These are phyloP conservation scores for Cercis canadensis DNA, from an alignment of 306 rosid genomes.

Conservation along the genomic window DNA sequence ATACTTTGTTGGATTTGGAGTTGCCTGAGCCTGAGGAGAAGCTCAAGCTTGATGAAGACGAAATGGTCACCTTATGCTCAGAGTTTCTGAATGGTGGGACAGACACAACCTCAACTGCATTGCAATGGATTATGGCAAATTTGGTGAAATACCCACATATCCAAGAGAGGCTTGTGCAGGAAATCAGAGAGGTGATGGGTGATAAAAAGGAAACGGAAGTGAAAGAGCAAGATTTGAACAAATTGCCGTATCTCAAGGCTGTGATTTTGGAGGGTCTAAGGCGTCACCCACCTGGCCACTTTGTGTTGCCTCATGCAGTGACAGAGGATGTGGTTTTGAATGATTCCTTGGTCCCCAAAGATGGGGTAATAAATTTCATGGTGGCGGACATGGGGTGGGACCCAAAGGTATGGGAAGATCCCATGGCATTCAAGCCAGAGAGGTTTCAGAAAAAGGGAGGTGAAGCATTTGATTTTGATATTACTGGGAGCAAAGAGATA, in stretches of 20 bases:
- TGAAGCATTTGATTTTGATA: slow-evolving; percentile 36
- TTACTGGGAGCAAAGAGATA: slow-evolving; percentile 42
- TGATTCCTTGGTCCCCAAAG: slow-evolving; percentile 32
- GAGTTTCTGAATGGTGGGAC: slow-evolving; percentile 49
- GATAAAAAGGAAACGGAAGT: slow-evolving; percentile 19
- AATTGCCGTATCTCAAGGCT: slow-evolving; percentile 35
- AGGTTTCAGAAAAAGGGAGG: no score
- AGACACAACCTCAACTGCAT: slow-evolving; percentile 42
- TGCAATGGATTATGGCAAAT: slow-evolving; percentile 62
- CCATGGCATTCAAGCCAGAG: slow-evolving; percentile 46
- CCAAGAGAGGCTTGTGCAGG: slow-evolving; percentile 37
- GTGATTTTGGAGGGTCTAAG: slow-evolving; percentile 51
- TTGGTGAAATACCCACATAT: slow-evolving; percentile 47
- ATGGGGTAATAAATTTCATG: slow-evolving; percentile 44
- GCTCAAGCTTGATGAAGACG: slow-evolving; percentile 29
- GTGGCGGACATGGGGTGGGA: slow-evolving; percentile 59
- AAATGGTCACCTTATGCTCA: slow-evolving; percentile 34
- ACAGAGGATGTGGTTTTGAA: slow-evolving; percentile 37
- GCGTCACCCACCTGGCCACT: slow-evolving; percentile 53
- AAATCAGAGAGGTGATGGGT: slow-evolving; percentile 14
- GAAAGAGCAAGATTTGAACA: slow-evolving; percentile 45
- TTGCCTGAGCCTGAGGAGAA: slow-evolving; percentile 38
- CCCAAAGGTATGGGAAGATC: slow-evolving; percentile 54
- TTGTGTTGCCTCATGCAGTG: slow-evolving; percentile 43
- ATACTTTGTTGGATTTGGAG: slow-evolving; percentile 46